Evolutionary conservation across 2,329 filamentous ascomycete genomes (phyloP).

Genomic region (Phialophora chinensis): DNA sequence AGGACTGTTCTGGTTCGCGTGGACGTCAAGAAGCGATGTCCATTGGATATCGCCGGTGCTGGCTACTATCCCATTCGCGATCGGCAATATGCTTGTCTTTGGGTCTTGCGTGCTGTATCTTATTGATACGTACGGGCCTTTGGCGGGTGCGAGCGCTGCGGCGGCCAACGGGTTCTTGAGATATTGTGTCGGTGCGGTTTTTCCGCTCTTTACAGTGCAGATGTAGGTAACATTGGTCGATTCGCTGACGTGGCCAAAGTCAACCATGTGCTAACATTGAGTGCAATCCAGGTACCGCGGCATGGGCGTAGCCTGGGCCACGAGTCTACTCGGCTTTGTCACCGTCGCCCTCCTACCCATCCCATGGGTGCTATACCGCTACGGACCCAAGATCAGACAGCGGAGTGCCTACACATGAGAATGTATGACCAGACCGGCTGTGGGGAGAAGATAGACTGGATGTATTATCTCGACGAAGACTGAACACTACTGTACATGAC

Average conservation of each 20-base stretch:
- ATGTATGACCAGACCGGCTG: neutral
- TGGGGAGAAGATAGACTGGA: neutral
- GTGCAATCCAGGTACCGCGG: constrained; percentile 36
- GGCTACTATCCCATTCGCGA: constrained; percentile 40
- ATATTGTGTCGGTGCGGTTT: constrained; percentile 44
- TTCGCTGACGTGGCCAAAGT: neutral
- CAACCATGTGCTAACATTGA: neutral
- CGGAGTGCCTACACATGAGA: constrained; percentile 44
- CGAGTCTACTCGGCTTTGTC: constrained; percentile 45
- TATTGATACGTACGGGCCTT: constrained; percentile 42
- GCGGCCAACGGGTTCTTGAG: constrained; percentile 46
- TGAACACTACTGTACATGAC: neutral
- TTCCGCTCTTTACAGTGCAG: constrained; percentile 46
- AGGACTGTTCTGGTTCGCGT: constrained; percentile 56
- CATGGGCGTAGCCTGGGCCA: constrained; percentile 45
- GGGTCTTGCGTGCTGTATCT: constrained; percentile 55
- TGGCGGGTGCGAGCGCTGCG: constrained; percentile 42
- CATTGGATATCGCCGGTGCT: constrained; percentile 48
- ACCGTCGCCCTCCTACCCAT: constrained; percentile 47
- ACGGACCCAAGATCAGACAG: constrained; percentile 47
- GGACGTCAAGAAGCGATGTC: constrained; percentile 50
- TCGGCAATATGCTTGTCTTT: constrained; percentile 43
- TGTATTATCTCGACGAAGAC: neutral
- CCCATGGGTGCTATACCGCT: constrained; percentile 53
- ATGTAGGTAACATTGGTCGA: constrained; percentile 38